Base-by-base conservation (phyloP, 108 stramenopile species). In the Fistulifera solaris region DNA sequence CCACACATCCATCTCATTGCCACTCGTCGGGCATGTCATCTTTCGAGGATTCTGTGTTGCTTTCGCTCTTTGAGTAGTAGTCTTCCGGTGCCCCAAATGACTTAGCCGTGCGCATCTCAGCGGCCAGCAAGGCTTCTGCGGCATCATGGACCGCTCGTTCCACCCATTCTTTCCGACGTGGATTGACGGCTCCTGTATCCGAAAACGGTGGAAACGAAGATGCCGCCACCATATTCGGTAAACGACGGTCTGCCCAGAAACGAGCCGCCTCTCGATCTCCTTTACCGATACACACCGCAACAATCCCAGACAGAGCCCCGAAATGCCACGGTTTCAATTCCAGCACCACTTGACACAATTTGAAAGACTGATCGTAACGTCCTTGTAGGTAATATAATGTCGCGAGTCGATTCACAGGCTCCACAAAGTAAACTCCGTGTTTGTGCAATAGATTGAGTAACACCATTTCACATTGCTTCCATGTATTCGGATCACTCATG, bases 401-500 rank as follows among this genome's bases (percentile, higher is more conserved):
- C 8, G 89, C 89, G 16, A 91, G 68, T 27, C 76, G 78, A 68
- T 87, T 85, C 7, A 81, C 60, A 1, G 88, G 80, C 59, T 90
- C 88, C 7, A 54, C 45, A 66, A 78, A 90, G 21, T 74, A 62
- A 5, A 68, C 51, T 16, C 80, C 83, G 52, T 82, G 60, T 31
- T 86, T 68, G 19, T 75, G 57, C 55, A 86, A 70, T 43, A 86
- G 41, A 1, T 39, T 50, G 40, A 66, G 44, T 13, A 80, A 61
- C 19, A 62, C 47, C 22, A 44, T 16, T 62, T 83, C 82, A 15
- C 77, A 79, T 38, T 71, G 48, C 10, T 56, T 46, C 81, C 81
- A 83, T 18, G 38, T 13, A 5, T 48, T 39, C 24, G 78, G 72
- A 41, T 58, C 71, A 19, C 59, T 48, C 24, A 24, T 54, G 27